Evolutionary conservation across 148 eudicot species (phyloP), one percentile per base, ranked within the genome.

Genomic region (Pharnaceum exiguum): DNA sequence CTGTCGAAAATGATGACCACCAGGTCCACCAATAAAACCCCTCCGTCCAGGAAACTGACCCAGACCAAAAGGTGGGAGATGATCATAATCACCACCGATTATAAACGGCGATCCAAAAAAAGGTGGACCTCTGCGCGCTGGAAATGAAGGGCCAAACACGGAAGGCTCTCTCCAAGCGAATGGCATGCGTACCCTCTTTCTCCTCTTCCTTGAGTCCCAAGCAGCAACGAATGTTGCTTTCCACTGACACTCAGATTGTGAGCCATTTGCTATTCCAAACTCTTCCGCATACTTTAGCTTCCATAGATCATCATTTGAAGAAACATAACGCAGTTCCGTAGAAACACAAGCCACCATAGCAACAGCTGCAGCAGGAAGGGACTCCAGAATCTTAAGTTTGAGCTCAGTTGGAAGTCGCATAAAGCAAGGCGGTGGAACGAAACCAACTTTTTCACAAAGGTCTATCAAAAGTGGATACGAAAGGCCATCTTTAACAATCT

Each of bases 391-490:
- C 73, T 72, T 75, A 29, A 88, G 79, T 70, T 88, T 93, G 40
- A 93, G 81, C 16, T 88, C 98, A 1, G 80, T 83, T 7, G 95
- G 96, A 2, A 93, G 87, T 35, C 67, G 70, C 79, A 73, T 81
- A 48, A 93, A 80, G 68, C 89, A 83, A 7, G 95, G 71, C 5
- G 91, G 99, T 56, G 86, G 81, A 29, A 52, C 62, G 46, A 93
- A 53, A 42, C 80, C 88, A 56, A 71, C 61, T 48, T 75, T 71
- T 29, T 89, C 99, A 52, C 95, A 85, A 18, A 86, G 70, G 54
- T 89, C 95, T 11, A 86, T 86, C 24, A 89, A 55, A 18, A 93
- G 77, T 5, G 99, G 99, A 47, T 89, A 69, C 2, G 91, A 76
- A 36, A 93, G 77, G 22, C 75, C 80, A 51, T 88, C 99, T 63